phyloP scores from a whole-genome alignment of 2,329 filamentous ascomycete genomes.

The Claviceps sp. region DNA sequence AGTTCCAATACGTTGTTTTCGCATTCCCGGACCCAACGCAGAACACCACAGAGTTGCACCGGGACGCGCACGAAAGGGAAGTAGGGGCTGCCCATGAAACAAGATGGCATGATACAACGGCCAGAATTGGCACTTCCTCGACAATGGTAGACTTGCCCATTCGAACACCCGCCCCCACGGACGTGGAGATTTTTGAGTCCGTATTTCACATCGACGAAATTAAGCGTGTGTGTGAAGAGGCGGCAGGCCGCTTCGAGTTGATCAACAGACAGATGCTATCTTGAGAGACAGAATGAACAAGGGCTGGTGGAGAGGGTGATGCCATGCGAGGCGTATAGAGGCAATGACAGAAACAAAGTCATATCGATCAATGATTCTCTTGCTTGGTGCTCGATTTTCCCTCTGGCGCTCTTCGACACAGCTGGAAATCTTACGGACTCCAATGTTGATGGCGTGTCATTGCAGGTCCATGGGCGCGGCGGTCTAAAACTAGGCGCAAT shows the following conservation, averaged over 20 bases:
- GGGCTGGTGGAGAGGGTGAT: not conserved
- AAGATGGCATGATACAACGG: too few relatives aligned
- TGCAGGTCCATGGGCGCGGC: too few relatives aligned
- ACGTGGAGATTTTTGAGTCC: conserved; percentile 39
- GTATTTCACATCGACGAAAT: conserved; percentile 39
- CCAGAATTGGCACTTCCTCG: too few relatives aligned
- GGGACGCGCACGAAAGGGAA: conserved; percentile 6
- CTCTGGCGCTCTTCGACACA: too few relatives aligned
- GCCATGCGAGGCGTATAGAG: not conserved
- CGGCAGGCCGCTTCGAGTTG: conserved; percentile 44
- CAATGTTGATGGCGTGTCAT: too few relatives aligned
- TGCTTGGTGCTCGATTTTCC: too few relatives aligned
- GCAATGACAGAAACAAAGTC: too few relatives aligned
- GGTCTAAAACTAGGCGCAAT: too few relatives aligned
- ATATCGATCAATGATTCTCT: too few relatives aligned
- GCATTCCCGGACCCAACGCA: conserved; percentile 14
- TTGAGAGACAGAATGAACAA: conserved; percentile 7
- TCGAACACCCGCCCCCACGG: conserved; percentile 17
- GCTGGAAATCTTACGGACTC: too few relatives aligned
- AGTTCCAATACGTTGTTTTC: conserved; percentile 24
- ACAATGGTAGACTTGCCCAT: too few relatives aligned
- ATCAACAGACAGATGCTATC: conserved; percentile 35
- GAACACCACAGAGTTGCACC: conserved; percentile 38
- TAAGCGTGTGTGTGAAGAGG: conserved; percentile 31
- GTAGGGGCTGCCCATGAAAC: too few relatives aligned